Evolutionary conservation across 1,139 yeast species (phyloP).

Genomic region (Geotrichum australiense): DNA sequence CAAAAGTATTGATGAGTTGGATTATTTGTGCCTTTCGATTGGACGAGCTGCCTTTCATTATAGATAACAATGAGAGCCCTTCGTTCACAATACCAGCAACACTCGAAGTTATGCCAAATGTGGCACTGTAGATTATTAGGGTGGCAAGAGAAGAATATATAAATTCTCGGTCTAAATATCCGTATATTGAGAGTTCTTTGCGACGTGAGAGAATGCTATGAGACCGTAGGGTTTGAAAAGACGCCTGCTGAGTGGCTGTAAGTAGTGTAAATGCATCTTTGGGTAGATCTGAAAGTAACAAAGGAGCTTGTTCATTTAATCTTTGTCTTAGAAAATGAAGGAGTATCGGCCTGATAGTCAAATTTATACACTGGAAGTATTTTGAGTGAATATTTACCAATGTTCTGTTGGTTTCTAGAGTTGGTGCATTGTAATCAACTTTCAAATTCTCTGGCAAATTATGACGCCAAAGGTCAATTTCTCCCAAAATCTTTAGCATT

Average conservation of each 20-base stretch:
- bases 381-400: slow-evolving; percentile 78
- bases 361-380: slow-evolving; percentile 76
- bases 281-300: slow-evolving; percentile 64
- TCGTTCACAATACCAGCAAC: slow-evolving; percentile 10
- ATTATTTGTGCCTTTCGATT: slow-evolving; percentile 5
- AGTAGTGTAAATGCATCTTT: slow-evolving; percentile 61
- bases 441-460: slow-evolving; percentile 56
- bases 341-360: slow-evolving; percentile 73
- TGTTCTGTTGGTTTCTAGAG: slow-evolving; percentile 49
- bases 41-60: slow-evolving; percentile 10
- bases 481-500: slow-evolving; percentile 62
- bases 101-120: slow-evolving; percentile 61
- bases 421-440: slow-evolving; percentile 54
- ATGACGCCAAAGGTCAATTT: slow-evolving; percentile 64
- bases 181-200: slow-evolving; percentile 64
- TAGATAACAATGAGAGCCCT: slow-evolving; percentile 5
- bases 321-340: slow-evolving; percentile 75
- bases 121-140: slow-evolving; percentile 64
- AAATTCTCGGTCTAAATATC: slow-evolving; percentile 86
- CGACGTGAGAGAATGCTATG: slow-evolving; percentile 30
- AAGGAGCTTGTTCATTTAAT: slow-evolving; percentile 45
- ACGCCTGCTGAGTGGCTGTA: slow-evolving; percentile 78
- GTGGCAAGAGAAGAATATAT: slow-evolving; percentile 77
- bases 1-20: slow-evolving; percentile 10
- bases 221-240: slow-evolving; percentile 68